Evolutionary conservation across 768 basidiomycete species (phyloP).

Genomic region (Tylopilus balloui): DNA sequence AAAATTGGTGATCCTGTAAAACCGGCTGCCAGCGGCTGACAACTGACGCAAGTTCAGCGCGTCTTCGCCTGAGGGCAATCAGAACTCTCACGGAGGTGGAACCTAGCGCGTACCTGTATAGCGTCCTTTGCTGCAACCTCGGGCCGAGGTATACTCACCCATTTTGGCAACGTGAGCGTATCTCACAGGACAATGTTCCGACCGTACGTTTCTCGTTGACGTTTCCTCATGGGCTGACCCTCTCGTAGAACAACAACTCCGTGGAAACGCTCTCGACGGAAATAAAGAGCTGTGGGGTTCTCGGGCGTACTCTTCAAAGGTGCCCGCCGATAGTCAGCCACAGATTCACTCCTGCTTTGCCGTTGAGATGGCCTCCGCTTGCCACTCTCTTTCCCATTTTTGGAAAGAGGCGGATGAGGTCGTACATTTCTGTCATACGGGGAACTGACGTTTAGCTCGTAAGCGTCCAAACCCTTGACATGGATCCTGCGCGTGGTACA

Average conservation of each 20-base stretch:
- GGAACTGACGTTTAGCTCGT: too few species aligned
- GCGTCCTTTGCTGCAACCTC: constrained; percentile 69
- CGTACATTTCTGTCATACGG: too few species aligned
- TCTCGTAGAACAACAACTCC: constrained; percentile 24
- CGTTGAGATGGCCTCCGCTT: constrained; percentile 63
- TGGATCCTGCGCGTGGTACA: too few species aligned
- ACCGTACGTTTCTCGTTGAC: constrained; percentile 32
- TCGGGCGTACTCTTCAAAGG: constrained; percentile 31
- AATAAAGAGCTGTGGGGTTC: constrained; percentile 48
- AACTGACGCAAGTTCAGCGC: too few species aligned
- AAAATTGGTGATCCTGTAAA: too few species aligned
- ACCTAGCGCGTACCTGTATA: constrained; percentile 56
- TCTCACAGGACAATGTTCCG: constrained; percentile 35
- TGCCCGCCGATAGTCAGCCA: constrained; percentile 44
- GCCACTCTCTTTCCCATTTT: background rate
- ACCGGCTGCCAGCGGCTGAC: too few species aligned
- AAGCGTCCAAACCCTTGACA: too few species aligned
- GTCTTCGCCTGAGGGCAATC: too few species aligned
- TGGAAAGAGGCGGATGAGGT: background rate
- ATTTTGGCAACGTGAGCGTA: constrained; percentile 43
- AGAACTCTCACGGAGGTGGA: constrained; percentile 60
- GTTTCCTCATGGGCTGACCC: constrained; percentile 7
- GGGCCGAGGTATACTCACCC: constrained; percentile 66
- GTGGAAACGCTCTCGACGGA: constrained; percentile 44
- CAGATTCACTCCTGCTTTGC: constrained; percentile 70